Conservation (phyloP, 2,329 filamentous ascomycete species). For the Fusarium sp. region DNA sequence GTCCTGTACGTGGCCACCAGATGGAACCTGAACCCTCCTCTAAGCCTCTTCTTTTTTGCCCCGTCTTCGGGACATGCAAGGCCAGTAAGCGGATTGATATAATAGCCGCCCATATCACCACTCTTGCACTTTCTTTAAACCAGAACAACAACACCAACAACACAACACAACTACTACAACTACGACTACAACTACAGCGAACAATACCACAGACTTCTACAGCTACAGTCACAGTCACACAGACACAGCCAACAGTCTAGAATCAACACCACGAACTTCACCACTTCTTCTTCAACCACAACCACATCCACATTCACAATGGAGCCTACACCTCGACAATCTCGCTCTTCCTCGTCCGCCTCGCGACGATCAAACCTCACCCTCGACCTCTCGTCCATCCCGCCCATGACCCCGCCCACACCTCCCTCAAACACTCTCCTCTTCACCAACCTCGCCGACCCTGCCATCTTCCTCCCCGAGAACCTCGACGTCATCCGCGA, state of each 20-base stretch:
- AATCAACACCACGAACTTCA: constrained; percentile 2
- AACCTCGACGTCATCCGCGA: constrained; percentile 81
- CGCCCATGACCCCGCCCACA: constrained; percentile 77
- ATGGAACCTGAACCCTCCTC: not conserved
- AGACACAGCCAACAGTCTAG: not conserved
- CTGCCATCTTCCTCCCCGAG: constrained; percentile 78
- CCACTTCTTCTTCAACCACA: constrained; percentile 14
- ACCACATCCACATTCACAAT: constrained; percentile 42
- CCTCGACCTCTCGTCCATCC: constrained; percentile 80
- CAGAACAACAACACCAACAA: not conserved
- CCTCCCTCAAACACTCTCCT: constrained; percentile 86
- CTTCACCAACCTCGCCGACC: constrained; percentile 82
- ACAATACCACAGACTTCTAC: not conserved
- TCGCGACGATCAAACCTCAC: constrained; percentile 67
- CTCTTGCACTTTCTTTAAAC: constrained; percentile 6
- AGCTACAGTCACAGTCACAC: not conserved
- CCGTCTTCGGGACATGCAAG: not conserved
- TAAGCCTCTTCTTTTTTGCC: not conserved
- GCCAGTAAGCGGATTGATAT: constrained; percentile 11
- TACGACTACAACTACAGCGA: not conserved
- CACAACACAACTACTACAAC: not conserved
- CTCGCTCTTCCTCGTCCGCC: constrained; percentile 60
- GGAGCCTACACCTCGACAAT: constrained; percentile 53
- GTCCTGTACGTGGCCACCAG: not conserved
- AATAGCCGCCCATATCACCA: constrained; percentile 31